Conservation (phyloP, 2,329 filamentous ascomycete genomes). For the Fusarium compactum region DNA sequence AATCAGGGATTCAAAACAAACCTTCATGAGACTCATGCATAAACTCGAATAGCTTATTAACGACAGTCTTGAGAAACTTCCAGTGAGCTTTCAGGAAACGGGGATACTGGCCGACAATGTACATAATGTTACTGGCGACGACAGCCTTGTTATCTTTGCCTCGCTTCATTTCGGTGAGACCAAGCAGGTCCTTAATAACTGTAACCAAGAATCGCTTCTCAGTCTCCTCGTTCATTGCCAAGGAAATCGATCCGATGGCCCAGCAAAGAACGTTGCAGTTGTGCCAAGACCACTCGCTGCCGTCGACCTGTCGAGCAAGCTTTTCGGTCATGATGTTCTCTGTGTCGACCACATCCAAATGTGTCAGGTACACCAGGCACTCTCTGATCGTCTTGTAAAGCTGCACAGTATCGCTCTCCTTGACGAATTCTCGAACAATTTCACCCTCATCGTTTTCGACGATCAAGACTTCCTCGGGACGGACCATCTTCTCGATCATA, state of each 20-base stretch:
- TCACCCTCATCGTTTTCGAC: slow-evolving; percentile 99
- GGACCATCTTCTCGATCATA: slow-evolving; percentile 99
- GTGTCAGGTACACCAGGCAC: slow-evolving; percentile 95
- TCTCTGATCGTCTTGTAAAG: slow-evolving; percentile 99
- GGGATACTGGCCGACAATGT: slow-evolving; percentile 98
- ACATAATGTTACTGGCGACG: slow-evolving; percentile 99
- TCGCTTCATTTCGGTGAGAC: slow-evolving; percentile 98
- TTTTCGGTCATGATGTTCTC: slow-evolving; percentile 99
- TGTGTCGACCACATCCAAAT: slow-evolving; percentile 96
- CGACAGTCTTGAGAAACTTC: slow-evolving; percentile 99
- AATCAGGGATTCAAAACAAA: slow-evolving; percentile 52
- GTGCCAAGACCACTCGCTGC: slow-evolving; percentile 97
- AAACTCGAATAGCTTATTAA: slow-evolving; percentile 99
- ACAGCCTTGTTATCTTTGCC: slow-evolving; percentile 99
- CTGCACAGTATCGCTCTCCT: slow-evolving; percentile 98
- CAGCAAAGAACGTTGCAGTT: slow-evolving; percentile 99
- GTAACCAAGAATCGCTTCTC: slow-evolving; percentile 99
- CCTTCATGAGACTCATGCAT: slow-evolving; percentile 99
- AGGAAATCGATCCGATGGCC: slow-evolving; percentile 98
- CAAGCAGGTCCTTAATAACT: slow-evolving; percentile 97
- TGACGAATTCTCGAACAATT: slow-evolving; percentile 98
- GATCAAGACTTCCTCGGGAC: slow-evolving; percentile 96
- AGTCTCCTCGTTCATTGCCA: slow-evolving; percentile 99
- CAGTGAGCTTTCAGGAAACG: slow-evolving; percentile 98
- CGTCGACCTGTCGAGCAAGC: slow-evolving; percentile 93